A percentile compares a stretch with the other conserved stretches of the same genome.
Conservation (phyloP, 306 rosid species). For the Glycyrrhiza uralensis region DNA sequence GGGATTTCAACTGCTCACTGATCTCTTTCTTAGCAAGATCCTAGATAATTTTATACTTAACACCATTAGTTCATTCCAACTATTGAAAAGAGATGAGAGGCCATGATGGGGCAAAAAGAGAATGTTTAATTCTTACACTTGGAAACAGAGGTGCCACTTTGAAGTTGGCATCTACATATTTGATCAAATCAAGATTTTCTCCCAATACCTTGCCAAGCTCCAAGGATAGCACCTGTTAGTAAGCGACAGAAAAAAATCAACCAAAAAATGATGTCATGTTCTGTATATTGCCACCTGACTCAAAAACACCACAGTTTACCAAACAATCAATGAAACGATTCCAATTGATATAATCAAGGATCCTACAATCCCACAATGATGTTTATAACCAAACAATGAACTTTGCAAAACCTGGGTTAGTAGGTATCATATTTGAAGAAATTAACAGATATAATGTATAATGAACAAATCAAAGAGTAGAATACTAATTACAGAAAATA, state of each 20-base stretch:
- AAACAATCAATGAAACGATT: neutral
- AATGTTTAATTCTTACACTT: constrained; percentile 44
- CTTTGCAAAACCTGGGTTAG: no score
- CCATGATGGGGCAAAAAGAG: neutral
- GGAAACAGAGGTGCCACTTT: constrained; percentile 57
- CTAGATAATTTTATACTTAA: constrained; percentile 22
- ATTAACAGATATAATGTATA: neutral
- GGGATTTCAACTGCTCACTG: constrained; percentile 56
- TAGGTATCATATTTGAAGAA: neutral
- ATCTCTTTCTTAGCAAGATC: constrained; percentile 60
- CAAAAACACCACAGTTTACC: no score
- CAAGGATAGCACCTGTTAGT: constrained; percentile 89
- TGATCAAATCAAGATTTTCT: constrained; percentile 85
- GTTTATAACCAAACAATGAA: no score
- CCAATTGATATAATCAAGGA: constrained; percentile 8
- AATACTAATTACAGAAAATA: no score
- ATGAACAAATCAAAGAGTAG: neutral
- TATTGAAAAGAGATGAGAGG: neutral
- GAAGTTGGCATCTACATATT: constrained; percentile 60
- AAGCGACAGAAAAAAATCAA: no score
- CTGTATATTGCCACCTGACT: neutral
- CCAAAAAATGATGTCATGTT: no score
- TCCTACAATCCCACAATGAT: no score
- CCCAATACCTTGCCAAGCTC: constrained; percentile 82
- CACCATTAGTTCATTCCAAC: neutral